Conservation (phyloP, 257 asterid species). For the Linaria vulgaris region DNA sequence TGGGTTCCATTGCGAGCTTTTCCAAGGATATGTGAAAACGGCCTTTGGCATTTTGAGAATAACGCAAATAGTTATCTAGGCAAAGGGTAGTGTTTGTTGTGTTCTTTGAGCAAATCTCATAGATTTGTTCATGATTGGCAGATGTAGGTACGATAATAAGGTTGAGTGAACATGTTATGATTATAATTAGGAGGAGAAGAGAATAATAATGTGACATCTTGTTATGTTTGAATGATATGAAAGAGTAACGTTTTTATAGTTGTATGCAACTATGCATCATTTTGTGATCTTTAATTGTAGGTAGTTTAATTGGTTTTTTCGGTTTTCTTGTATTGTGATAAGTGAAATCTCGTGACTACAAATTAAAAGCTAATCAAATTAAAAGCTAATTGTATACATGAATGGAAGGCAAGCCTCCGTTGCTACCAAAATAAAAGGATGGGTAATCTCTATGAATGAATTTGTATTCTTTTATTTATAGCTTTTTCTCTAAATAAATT, state of each 20-base stretch:
- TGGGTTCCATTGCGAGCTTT: background rate
- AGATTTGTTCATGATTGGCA: background rate
- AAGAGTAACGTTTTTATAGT: too few species aligned
- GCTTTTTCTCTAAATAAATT: too few species aligned
- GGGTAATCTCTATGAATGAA: too few species aligned
- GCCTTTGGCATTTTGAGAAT: background rate
- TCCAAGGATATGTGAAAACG: background rate
- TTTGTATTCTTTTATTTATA: too few species aligned
- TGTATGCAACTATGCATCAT: too few species aligned
- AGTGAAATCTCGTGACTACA: background rate
- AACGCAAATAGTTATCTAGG: background rate
- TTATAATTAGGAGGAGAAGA: constrained; percentile 3
- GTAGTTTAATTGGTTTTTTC: background rate
- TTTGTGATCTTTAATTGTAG: too few species aligned
- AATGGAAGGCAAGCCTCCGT: too few species aligned
- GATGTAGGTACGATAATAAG: background rate
- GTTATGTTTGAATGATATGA: background rate
- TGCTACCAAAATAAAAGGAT: too few species aligned
- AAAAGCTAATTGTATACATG: background rate
- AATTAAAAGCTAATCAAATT: too few species aligned
- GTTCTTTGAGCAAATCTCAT: background rate
- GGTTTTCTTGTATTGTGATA: background rate
- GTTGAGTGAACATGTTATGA: constrained; percentile 15
- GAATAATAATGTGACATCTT: constrained; percentile 4
- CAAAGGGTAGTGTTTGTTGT: constrained; percentile 10